Percentiles rank a stretch among this genome's conserved stretches.
These are phyloP conservation scores for Crotalaria pallida DNA, from an alignment of 306 rosid genomes.

Conservation along the genomic window DNA sequence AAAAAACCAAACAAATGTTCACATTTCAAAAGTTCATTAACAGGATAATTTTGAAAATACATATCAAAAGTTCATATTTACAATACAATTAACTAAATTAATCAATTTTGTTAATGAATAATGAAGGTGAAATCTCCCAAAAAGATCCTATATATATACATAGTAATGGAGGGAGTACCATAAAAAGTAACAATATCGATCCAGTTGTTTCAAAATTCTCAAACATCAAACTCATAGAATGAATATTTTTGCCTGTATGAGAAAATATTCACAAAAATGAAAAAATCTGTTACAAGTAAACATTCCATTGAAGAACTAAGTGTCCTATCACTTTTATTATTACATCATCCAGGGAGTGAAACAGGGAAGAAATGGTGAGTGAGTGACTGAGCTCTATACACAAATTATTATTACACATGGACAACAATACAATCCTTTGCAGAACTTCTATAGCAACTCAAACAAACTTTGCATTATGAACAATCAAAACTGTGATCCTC, in stretches of 20 bases:
- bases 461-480: neutral
- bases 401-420: neutral
- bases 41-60: no score
- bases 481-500: constrained; percentile 7
- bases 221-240: neutral
- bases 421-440: neutral
- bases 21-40: no score
- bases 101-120: no score
- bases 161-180: no score
- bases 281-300: neutral
- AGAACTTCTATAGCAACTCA: constrained; percentile 1
- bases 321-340: constrained; percentile 27
- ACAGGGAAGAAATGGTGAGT: constrained; percentile 2
- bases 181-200: no score
- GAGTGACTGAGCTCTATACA: neutral
- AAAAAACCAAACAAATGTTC: no score
- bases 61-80: no score
- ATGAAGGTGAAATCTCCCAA: no score
- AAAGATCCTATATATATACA: no score
- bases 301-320: constrained; percentile 25
- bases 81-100: no score
- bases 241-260: neutral
- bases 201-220: neutral
- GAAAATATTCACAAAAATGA: neutral
- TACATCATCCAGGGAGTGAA: constrained; percentile 24